Evolutionary conservation across 192 early-diverging fungal genomes (phyloP).

Genomic region (Linnemannia zychae): DNA sequence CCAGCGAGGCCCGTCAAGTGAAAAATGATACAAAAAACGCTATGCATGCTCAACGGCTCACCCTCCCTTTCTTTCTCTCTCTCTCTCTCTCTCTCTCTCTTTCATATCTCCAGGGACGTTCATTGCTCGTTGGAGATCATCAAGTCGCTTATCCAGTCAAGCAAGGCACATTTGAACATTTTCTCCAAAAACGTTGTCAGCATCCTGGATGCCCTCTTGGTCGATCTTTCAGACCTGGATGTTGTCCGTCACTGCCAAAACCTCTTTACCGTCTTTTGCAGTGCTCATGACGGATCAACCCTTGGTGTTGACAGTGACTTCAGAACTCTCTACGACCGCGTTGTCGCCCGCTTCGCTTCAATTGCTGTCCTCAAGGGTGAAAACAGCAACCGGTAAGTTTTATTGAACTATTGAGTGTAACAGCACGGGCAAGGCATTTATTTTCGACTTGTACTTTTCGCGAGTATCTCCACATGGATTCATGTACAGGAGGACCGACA

Average conservation of each 20-base stretch:
- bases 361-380: constrained; percentile 53
- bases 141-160: constrained; percentile 77
- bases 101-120: constrained; percentile 57
- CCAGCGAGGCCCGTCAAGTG: neutral
- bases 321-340: constrained; percentile 66
- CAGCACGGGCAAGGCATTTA: neutral
- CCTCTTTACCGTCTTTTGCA: constrained; percentile 78
- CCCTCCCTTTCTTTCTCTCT: neutral
- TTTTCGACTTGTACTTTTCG: neutral
- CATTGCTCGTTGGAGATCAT: constrained; percentile 82
- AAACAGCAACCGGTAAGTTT: constrained; percentile 40
- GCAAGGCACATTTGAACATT: constrained; percentile 82
- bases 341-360: constrained; percentile 67
- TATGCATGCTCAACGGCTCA: neutral
- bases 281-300: constrained; percentile 75
- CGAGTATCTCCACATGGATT: neutral
- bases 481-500: neutral
- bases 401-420: neutral
- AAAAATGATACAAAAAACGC: neutral
- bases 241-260: constrained; percentile 52
- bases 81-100: constrained; percentile 7
- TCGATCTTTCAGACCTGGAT: constrained; percentile 50
- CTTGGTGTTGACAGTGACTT: constrained; percentile 78
- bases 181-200: constrained; percentile 87
- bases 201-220: constrained; percentile 64